Conservation (phyloP, 371 early-diverging fungal genomes). For the Mucor racemosus region DNA sequence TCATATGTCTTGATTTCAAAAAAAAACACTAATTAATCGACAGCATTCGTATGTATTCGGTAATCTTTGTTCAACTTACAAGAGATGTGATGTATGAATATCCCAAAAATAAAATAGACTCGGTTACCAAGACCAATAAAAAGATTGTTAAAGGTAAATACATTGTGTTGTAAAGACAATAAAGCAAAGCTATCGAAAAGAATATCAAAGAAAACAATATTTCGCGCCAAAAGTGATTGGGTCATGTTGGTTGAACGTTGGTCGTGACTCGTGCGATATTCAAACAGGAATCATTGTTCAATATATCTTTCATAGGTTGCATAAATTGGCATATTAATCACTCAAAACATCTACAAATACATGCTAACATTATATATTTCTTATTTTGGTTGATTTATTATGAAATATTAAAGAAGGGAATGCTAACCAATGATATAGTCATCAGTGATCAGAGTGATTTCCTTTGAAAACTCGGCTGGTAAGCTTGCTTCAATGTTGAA, state of each 20-base stretch:
- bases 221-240: constrained; percentile 2
- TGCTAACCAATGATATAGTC: constrained; percentile 68
- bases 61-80: constrained; percentile 31
- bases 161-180: constrained; percentile 30
- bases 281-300: no score
- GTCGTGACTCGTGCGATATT: not conserved
- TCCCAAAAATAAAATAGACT: constrained; percentile 60
- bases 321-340: not conserved
- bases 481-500: constrained; percentile 59
- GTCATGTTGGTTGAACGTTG: not conserved
- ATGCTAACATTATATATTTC: constrained; percentile 45
- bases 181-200: not conserved
- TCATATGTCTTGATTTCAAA: constrained; percentile 48
- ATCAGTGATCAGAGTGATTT: constrained; percentile 67
- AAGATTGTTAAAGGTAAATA: constrained; percentile 58
- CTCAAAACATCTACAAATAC: constrained; percentile 90
- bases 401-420: no score
- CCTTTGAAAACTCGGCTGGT: constrained; percentile 68
- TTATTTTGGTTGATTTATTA: no score
- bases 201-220: not conserved
- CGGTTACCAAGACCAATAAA: constrained; percentile 59
- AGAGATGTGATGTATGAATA: constrained; percentile 58
- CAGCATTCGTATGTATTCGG: not conserved
- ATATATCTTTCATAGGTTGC: not conserved
- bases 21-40: no score